phyloP scores from a whole-genome alignment of 345 rosid genomes.

The Laguncularia racemosa region DNA sequence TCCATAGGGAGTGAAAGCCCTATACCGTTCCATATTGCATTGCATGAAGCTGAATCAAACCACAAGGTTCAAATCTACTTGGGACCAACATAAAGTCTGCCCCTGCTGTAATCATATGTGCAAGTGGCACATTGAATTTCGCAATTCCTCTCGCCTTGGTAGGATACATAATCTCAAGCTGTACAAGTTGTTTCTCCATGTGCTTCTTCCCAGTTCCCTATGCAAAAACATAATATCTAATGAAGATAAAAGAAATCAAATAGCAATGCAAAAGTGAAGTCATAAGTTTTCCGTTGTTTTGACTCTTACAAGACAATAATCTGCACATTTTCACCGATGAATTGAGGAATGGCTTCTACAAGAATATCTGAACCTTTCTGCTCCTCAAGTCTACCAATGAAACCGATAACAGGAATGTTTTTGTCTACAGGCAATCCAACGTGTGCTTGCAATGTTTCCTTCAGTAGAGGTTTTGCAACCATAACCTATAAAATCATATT shows the following conservation, averaged over 20 bases:
- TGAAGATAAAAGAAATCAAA: no score
- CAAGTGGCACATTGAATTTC: constrained; percentile 68
- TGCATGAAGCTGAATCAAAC: constrained; percentile 93
- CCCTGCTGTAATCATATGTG: constrained; percentile 89
- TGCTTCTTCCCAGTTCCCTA: constrained; percentile 90
- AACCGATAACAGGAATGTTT: constrained; percentile 75
- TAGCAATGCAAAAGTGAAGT: no score
- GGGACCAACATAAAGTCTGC: constrained; percentile 82
- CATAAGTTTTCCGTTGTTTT: no score
- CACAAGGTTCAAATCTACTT: constrained; percentile 96
- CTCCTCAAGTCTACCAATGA: constrained; percentile 95
- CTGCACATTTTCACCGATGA: constrained; percentile 58
- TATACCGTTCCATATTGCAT: constrained; percentile 96
- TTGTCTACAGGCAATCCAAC: constrained; percentile 83
- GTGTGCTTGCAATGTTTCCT: constrained; percentile 91
- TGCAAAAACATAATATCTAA: background rate
- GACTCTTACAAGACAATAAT: constrained; percentile 68
- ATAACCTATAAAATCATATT: constrained; percentile 37
- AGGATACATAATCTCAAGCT: constrained; percentile 61
- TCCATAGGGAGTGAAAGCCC: no score
- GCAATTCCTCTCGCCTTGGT: constrained; percentile 70
- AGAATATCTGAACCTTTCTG: constrained; percentile 96
- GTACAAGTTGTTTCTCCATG: constrained; percentile 65
- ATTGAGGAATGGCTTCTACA: constrained; percentile 59
- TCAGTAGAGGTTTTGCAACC: constrained; percentile 77